Percentiles rank a stretch among this genome's conserved stretches.
Evolutionary conservation across 2,329 filamentous ascomycete species (phyloP).

Genomic region (Parascedosporium putredinis): DNA sequence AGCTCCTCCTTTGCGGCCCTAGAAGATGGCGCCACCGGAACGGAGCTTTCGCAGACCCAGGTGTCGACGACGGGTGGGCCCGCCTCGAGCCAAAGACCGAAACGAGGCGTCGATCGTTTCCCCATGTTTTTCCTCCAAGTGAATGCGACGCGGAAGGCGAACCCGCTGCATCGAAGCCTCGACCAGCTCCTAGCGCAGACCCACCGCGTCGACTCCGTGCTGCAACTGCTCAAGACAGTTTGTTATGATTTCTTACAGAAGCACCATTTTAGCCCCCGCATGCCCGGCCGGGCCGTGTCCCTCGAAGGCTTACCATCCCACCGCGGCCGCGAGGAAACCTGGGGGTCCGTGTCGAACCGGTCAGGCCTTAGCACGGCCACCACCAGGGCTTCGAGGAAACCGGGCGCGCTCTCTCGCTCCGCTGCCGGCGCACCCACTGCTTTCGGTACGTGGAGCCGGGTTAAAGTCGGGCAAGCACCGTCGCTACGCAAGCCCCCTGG

Average conservation of each 20-base stretch:
- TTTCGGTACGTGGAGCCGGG: constrained; percentile 28
- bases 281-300: background rate
- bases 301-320: background rate
- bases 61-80: constrained; percentile 23
- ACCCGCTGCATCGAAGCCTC: constrained; percentile 19
- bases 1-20: constrained; percentile 64
- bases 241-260: constrained; percentile 65
- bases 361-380: background rate
- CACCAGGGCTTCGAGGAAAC: background rate
- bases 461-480: constrained; percentile 15
- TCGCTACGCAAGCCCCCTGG: background rate
- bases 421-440: constrained; percentile 13
- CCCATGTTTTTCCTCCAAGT: constrained; percentile 84
- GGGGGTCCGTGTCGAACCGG: background rate
- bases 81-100: constrained; percentile 32
- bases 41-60: background rate
- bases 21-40: constrained; percentile 32
- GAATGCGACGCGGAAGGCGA: constrained; percentile 19
- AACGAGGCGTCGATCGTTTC: constrained; percentile 67
- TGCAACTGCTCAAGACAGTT: constrained; percentile 58
- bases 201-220: constrained; percentile 23
- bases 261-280: constrained; percentile 53
- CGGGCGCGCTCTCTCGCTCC: background rate
- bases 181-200: constrained; percentile 32
- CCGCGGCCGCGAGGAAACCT: background rate